Evolutionary conservation across 768 basidiomycete genomes (phyloP).

Genomic region (Macrolepiota dolichaula): DNA sequence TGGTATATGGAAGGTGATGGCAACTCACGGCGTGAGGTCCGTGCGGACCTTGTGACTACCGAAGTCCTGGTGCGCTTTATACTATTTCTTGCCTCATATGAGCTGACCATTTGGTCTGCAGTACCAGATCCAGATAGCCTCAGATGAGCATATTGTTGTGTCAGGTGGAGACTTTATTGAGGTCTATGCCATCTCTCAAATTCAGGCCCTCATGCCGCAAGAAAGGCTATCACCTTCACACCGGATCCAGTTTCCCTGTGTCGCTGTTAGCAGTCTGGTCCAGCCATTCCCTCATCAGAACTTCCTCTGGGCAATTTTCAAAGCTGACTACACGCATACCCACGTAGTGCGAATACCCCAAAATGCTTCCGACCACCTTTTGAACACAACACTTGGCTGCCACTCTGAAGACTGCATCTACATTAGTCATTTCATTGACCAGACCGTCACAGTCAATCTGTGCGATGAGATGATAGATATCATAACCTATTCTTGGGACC

Average conservation of each 20-base stretch:
- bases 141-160: not conserved
- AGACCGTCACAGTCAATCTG: not conserved
- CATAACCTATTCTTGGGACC: not conserved
- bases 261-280: accelerated
- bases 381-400: not conserved
- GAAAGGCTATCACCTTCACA: not conserved
- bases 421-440: not conserved
- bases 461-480: not conserved
- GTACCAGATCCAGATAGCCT: not conserved
- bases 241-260: not conserved
- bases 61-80: not conserved
- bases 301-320: not conserved
- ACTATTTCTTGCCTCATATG: not conserved
- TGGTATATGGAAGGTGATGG: not conserved
- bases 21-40: not conserved
- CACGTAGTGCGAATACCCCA: not conserved
- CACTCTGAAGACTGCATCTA: not conserved
- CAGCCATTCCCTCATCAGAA: not conserved
- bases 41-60: not conserved
- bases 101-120: not conserved
- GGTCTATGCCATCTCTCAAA: too few relatives aligned
- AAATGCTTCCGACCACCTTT: too few relatives aligned
- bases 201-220: too few relatives aligned
- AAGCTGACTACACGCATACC: too few relatives aligned
- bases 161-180: not conserved